Evolutionary conservation across 495 filamentous ascomycete genomes (phyloP).

Genomic region (Hypoxylon trugodes): DNA sequence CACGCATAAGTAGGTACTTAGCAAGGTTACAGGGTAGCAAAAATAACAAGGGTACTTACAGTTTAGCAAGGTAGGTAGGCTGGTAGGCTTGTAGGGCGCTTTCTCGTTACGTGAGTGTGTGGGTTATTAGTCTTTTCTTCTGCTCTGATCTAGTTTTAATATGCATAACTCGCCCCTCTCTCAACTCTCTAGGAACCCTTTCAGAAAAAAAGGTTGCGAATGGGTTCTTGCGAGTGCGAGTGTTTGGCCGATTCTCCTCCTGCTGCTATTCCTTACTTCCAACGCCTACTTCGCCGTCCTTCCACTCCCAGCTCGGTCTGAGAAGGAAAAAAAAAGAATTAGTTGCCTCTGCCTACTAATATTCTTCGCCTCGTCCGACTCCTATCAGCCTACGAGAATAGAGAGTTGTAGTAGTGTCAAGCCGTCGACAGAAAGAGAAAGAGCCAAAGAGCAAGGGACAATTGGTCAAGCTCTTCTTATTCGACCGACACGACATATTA

Average conservation of each 20-base stretch:
- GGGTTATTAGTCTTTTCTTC: constrained; percentile 30
- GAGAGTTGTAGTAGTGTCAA: constrained; percentile 1
- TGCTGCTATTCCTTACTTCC: too few relatives aligned
- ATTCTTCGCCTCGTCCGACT: background rate
- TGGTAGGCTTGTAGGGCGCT: constrained; percentile 32
- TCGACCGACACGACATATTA: background rate
- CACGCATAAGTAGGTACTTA: constrained; percentile 4
- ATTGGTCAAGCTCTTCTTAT: constrained; percentile 23
- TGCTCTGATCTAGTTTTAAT: constrained; percentile 42
- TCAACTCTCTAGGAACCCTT: constrained; percentile 27
- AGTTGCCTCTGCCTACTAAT: too few relatives aligned
- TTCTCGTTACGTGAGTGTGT: constrained; percentile 31
- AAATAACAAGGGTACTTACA: constrained; percentile 2
- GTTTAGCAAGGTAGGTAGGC: constrained; percentile 14
- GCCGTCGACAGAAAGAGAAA: constrained; percentile 5
- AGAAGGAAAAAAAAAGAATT: too few relatives aligned
- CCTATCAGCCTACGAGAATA: constrained; percentile 4
- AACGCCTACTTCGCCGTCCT: constrained; percentile 25
- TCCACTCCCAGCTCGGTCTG: too few relatives aligned
- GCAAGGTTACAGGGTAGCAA: constrained; percentile 8
- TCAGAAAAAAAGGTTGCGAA: constrained; percentile 22
- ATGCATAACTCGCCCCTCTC: constrained; percentile 41
- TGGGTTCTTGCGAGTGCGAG: constrained; percentile 38
- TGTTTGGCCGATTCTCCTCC: constrained; percentile 22
- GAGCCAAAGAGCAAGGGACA: constrained; percentile 6